Percentiles rank a stretch among this genome's conserved stretches.
Conservation (phyloP, 495 filamentous ascomycete genomes). For the Penicillium angulare region DNA sequence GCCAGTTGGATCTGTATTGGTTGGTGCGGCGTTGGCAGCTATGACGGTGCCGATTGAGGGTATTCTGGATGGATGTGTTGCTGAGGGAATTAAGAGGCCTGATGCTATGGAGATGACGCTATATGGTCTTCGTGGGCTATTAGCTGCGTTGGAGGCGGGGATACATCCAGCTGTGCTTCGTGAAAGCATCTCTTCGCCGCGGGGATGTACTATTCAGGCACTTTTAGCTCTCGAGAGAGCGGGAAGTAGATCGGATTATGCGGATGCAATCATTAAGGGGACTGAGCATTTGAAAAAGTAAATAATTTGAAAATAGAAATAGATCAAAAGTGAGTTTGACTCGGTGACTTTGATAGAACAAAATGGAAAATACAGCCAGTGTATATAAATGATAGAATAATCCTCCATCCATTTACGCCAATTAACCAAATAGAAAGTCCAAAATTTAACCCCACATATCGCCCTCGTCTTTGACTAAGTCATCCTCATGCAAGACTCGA, state of each 20-base stretch:
- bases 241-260: conserved; percentile 26
- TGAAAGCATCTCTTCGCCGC: conserved; percentile 38
- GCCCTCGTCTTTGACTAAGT: conserved; percentile 50
- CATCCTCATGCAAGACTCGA: conserved; percentile 44
- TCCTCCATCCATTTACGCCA: not conserved
- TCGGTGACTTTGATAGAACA: not conserved
- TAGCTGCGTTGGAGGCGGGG: conserved; percentile 29
- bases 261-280: conserved; percentile 23
- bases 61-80: conserved; percentile 39
- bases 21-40: conserved; percentile 31
- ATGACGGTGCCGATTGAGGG: conserved; percentile 37
- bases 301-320: not conserved
- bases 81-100: conserved; percentile 30
- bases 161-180: conserved; percentile 32
- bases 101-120: conserved; percentile 37
- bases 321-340: not conserved
- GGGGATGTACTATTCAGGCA: conserved; percentile 37
- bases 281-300: conserved; percentile 21
- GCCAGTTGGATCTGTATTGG: conserved; percentile 31
- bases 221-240: conserved; percentile 32
- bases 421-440: not conserved
- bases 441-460: conserved; percentile 53
- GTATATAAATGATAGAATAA: conserved; percentile 4
- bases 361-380: conserved; percentile 14
- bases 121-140: conserved; percentile 31